These are phyloP conservation scores for Jatropha curcas DNA, from an alignment of 345 rosid genomes.

Conservation along the genomic window DNA sequence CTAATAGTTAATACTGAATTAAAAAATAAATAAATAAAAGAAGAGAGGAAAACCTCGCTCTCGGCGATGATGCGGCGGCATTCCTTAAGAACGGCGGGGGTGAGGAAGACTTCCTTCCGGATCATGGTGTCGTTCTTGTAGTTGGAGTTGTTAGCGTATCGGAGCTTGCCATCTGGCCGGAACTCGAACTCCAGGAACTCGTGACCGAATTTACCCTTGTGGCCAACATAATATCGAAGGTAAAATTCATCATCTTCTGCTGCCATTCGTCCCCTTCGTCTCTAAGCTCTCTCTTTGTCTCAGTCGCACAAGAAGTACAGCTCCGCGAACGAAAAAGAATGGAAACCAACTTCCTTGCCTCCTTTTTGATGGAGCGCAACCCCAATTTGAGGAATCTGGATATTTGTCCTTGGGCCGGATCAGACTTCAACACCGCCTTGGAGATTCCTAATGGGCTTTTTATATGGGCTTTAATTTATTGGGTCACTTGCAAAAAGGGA, in stretches of 20 bases:
- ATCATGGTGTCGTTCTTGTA: slow-evolving; percentile 99
- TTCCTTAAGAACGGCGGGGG: slow-evolving; percentile 89
- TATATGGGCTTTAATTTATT: too few relatives aligned
- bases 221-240: slow-evolving; percentile 94
- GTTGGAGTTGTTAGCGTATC: slow-evolving; percentile 98
- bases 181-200: slow-evolving; percentile 99
- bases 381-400: neutral
- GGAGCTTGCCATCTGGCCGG: slow-evolving; percentile 92
- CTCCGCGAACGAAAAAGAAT: neutral
- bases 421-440: neutral
- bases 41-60: slow-evolving; percentile 59
- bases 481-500: neutral
- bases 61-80: slow-evolving; percentile 98
- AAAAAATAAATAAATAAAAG: too few relatives aligned
- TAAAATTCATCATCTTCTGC: slow-evolving; percentile 84
- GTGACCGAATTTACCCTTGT: slow-evolving; percentile 98
- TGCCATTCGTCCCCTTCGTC: slow-evolving; percentile 31
- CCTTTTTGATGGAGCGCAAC: neutral
- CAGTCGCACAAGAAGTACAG: neutral
- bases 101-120: slow-evolving; percentile 94
- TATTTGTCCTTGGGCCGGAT: neutral
- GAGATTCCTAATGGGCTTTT: neutral
- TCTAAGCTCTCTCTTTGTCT: neutral
- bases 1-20: neutral
- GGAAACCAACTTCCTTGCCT: neutral